Conservation (phyloP, 371 early-diverging fungal genomes). For the Mortierella sp. region DNA sequence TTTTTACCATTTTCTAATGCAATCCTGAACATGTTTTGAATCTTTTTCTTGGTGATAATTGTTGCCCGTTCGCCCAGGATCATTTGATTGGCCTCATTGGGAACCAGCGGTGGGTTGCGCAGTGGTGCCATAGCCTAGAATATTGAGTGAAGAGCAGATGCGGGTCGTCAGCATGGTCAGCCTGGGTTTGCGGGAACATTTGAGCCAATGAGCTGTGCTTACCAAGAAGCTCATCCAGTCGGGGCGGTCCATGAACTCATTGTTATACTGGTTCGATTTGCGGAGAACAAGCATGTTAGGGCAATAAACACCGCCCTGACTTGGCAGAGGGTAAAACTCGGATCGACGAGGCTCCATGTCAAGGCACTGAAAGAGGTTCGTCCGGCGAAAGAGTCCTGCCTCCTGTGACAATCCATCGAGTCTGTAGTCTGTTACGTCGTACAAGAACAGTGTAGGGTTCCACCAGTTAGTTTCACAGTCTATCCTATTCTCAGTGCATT, state of each 20-base stretch:
- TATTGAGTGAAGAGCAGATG: background rate
- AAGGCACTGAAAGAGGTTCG: slow-evolving; percentile 54
- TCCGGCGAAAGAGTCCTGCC: slow-evolving; percentile 57
- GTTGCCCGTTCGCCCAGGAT: slow-evolving; percentile 39
- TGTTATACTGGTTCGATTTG: slow-evolving; percentile 38
- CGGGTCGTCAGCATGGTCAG: background rate
- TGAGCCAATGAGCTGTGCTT: background rate
- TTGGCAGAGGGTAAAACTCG: slow-evolving; percentile 55
- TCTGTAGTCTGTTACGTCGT: slow-evolving; percentile 36
- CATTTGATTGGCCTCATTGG: slow-evolving; percentile 38
- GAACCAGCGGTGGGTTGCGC: slow-evolving; percentile 44
- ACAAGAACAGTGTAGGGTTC: too few relatives aligned
- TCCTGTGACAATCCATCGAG: slow-evolving; percentile 56
- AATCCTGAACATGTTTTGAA: slow-evolving; percentile 50
- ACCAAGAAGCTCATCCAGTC: slow-evolving; percentile 58
- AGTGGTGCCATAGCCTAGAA: slow-evolving; percentile 45
- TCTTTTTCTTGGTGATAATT: slow-evolving; percentile 49
- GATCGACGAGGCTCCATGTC: slow-evolving; percentile 52
- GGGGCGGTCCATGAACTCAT: slow-evolving; percentile 53
- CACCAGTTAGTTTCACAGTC: background rate
- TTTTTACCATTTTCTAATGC: slow-evolving; percentile 44
- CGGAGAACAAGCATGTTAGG: slow-evolving; percentile 56
- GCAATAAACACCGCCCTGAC: slow-evolving; percentile 55
- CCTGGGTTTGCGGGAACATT: too few relatives aligned
- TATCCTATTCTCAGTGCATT: background rate